Evolutionary conservation across 106 monocot species (phyloP), one percentile per base, ranked within the genome.

Genomic region (Dioscorea dumetorum): DNA sequence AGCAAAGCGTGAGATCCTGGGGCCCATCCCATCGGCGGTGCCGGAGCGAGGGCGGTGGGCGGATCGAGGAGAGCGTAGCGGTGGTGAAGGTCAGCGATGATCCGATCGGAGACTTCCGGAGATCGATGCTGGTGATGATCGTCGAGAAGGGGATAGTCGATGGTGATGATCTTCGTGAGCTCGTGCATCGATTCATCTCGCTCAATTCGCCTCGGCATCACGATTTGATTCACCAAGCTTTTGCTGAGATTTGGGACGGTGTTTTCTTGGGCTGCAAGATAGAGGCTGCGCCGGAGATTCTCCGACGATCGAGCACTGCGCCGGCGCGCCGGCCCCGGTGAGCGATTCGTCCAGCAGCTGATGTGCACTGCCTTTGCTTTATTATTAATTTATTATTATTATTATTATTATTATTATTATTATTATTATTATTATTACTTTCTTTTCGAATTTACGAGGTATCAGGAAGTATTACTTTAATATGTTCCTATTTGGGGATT

Each of bases 121-220:
- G 59, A 53, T 90, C 90, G 69, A 90, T 90, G 88, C 74, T 89
- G 49, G 79, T 82, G 66, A 89, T 89, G 88, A 89, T 89, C 54
- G 82, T 89, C 13, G 90, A 90, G 85, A 83, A 90, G 49, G 80
- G 78, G 77, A 82, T 90, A 62, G 80, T 74, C 16, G 73, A 16
- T 11, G 66, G 69, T 23, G 68, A 69, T 12, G 82, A 82, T 65
- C 79, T 85, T 51, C 24, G 70, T 9, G 75, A 85, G 75, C 80
- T 85, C 19, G 64, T 90, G 49, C 53, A 48, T 9, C 58, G 70
- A 14, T 85, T 90, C 65, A 79, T 90, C n/a, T 49, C 74, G 12
- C 67, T 90, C 24, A 90, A 90, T 61, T 85, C 90, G 3, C 73
- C 78, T 3, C 61, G 68, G 33, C 80, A 90, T 65, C 94, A 90